Percentiles rank a stretch among this genome's conserved stretches.
phyloP scores from a whole-genome alignment of 2,329 filamentous ascomycete species.

The Stagonosporopsis rhizophila region DNA sequence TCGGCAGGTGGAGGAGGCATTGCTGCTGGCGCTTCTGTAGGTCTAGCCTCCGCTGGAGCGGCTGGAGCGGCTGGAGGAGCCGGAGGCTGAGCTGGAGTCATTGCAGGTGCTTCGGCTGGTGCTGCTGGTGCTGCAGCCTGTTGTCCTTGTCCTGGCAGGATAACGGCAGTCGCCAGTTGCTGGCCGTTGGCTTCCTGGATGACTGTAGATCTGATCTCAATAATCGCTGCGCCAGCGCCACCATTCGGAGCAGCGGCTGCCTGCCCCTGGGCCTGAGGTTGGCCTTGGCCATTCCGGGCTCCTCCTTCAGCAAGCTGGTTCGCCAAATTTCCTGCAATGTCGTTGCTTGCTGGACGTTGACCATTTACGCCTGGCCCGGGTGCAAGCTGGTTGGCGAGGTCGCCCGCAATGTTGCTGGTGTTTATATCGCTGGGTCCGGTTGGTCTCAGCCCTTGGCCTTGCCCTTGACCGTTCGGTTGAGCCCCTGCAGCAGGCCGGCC shows the following conservation, averaged over 20 bases:
- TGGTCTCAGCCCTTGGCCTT: slow-evolving; percentile 6
- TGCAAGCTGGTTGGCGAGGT: slow-evolving; percentile 30
- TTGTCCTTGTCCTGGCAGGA: slow-evolving; percentile 15
- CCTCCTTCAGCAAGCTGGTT: slow-evolving; percentile 14
- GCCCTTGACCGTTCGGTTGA: slow-evolving; percentile 7
- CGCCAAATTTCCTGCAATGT: slow-evolving; percentile 12
- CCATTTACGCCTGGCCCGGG: slow-evolving; percentile 14
- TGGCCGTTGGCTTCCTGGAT: slow-evolving; percentile 19
- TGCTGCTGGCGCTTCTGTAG: slow-evolving; percentile 10
- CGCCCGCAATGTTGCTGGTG: slow-evolving; percentile 22
- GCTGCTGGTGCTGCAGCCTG: slow-evolving; percentile 14
- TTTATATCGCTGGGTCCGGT: slow-evolving; percentile 15
- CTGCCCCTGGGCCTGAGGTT: slow-evolving; percentile 18
- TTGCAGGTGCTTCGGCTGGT: slow-evolving; percentile 7
- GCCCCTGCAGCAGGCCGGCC: slow-evolving; percentile 2
- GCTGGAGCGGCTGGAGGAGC: slow-evolving; percentile 9
- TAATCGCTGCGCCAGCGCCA: slow-evolving; percentile 10
- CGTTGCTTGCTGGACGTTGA: slow-evolving; percentile 12
- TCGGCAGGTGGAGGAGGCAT: slow-evolving; percentile 15
- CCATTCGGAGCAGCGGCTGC: slow-evolving; percentile 13
- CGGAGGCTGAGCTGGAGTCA: slow-evolving; percentile 4
- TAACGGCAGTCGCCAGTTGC: slow-evolving; percentile 17
- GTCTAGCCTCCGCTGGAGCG: slow-evolving; percentile 9
- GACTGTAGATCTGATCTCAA: slow-evolving; percentile 23
- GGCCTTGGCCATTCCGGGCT: slow-evolving; percentile 1